phyloP scores from a whole-genome alignment of 176 grass and related monocot genomes.

The Carex littledalei region DNA sequence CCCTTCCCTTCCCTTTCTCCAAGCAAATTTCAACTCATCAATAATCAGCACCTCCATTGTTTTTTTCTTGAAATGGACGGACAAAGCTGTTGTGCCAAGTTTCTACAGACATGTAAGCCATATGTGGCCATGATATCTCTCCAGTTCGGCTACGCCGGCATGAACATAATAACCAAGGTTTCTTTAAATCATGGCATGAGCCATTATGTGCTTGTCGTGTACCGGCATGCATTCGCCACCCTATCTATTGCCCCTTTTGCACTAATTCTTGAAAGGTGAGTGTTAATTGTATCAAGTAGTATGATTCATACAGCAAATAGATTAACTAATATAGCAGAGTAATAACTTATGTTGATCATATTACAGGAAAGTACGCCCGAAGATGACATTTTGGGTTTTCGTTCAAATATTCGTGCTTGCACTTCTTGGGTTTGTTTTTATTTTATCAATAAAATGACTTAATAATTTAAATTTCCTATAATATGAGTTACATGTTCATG shows the following conservation, averaged over 20 bases:
- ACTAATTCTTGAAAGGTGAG: conserved; percentile 76
- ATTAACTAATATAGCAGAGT: neutral
- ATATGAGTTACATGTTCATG: neutral
- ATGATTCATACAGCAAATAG: neutral
- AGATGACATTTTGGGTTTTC: conserved; percentile 48
- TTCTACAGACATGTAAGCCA: conserved; percentile 78
- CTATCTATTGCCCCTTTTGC: conserved; percentile 98
- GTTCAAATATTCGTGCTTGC: conserved; percentile 80
- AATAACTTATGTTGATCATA: neutral
- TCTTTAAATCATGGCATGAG: conserved; percentile 97
- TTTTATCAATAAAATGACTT: neutral
- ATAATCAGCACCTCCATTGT: neutral
- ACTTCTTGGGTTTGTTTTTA: conserved; percentile 62
- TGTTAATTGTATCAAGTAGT: neutral
- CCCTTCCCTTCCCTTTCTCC: neutral
- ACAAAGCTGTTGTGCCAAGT: conserved; percentile 27
- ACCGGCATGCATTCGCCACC: conserved; percentile 92
- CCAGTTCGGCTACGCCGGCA: conserved; percentile 97
- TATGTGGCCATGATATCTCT: conserved; percentile 96
- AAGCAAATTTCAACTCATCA: neutral
- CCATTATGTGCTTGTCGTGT: conserved; percentile 99
- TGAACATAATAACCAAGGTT: conserved; percentile 99
- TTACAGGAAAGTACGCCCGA: conserved; percentile 57
- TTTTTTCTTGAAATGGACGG: conserved; percentile 23
- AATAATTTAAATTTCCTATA: neutral